A percentile compares a stretch with the other conserved stretches of the same genome.
These are phyloP conservation scores for Fomes fomentarius DNA, from an alignment of 1,284 basidiomycete genomes.

Conservation along the genomic window DNA sequence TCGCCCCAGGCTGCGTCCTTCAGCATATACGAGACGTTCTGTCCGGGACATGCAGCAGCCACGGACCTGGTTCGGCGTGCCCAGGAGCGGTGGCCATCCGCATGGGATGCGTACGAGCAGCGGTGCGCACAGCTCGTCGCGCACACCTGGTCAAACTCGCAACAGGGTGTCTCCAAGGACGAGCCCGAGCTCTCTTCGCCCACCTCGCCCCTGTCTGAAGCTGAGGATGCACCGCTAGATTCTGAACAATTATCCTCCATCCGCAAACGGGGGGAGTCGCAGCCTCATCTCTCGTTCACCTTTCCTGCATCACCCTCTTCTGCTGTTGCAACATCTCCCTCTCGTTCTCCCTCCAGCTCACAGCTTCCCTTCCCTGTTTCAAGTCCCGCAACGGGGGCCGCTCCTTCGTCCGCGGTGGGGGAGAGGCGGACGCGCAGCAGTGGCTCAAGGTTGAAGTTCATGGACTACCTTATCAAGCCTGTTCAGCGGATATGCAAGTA, in stretches of 20 bases:
- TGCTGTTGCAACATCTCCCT: background rate
- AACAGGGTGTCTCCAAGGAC: constrained; percentile 3
- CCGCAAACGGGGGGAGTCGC: constrained; percentile 28
- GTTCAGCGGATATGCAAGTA: constrained; percentile 92
- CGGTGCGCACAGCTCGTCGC: constrained; percentile 45
- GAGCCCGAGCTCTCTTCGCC: constrained; percentile 8
- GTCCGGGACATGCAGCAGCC: constrained; percentile 82
- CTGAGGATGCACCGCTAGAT: constrained; percentile 1
- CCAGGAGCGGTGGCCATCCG: constrained; percentile 59
- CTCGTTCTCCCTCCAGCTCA: background rate
- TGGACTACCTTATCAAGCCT: constrained; percentile 89
- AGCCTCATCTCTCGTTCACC: constrained; percentile 17
- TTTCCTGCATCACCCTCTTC: constrained; percentile 4
- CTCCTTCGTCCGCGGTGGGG: constrained; percentile 3
- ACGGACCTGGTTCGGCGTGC: constrained; percentile 70
- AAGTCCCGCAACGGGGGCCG: constrained; percentile 2
- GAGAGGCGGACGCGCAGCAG: constrained; percentile 21
- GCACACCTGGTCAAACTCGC: constrained; percentile 21
- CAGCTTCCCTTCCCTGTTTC: constrained; percentile 15
- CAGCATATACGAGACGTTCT: constrained; percentile 80
- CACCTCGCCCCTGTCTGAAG: constrained; percentile 10
- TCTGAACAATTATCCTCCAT: constrained; percentile 4
- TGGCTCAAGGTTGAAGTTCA: constrained; percentile 56
- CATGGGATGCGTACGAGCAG: constrained; percentile 85
- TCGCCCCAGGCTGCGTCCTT: constrained; percentile 71